Conservation (phyloP, 345 rosid genomes). For the Hibiscus trionum region DNA sequence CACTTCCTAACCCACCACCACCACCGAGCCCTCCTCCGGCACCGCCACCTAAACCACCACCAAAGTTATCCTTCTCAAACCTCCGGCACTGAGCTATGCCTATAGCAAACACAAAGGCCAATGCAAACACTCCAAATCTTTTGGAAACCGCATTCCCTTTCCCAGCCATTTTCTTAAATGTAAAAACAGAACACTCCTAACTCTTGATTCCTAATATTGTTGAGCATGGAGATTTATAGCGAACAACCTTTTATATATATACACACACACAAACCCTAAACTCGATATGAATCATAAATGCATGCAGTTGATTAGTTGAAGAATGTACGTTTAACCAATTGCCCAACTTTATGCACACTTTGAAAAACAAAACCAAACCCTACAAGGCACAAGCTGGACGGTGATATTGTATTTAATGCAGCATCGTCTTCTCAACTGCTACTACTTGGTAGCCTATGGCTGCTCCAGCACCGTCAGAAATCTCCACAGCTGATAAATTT, state of each 20-base stretch:
- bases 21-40: slow-evolving; percentile 10
- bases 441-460: too few species aligned
- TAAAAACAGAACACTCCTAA: too few species aligned
- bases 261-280: background rate
- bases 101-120: slow-evolving; percentile 23
- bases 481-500: background rate
- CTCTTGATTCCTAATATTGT: background rate
- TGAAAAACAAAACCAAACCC: background rate
- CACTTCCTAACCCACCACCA: background rate
- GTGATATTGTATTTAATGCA: slow-evolving; percentile 10
- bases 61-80: slow-evolving; percentile 14
- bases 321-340: too few species aligned
- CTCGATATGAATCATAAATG: slow-evolving; percentile 6
- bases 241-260: background rate
- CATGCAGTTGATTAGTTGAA: slow-evolving; percentile 10
- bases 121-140: slow-evolving; percentile 12
- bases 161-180: slow-evolving; percentile 16
- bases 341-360: background rate
- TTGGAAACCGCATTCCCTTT: slow-evolving; percentile 14
- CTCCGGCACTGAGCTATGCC: slow-evolving; percentile 31
- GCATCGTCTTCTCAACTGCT: slow-evolving; percentile 20
- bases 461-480: background rate
- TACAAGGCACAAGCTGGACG: background rate
- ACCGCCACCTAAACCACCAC: background rate
- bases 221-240: background rate